A percentile compares a stretch with the other conserved stretches of the same genome.
These are phyloP conservation scores for Coniochaeta sp. DNA, from an alignment of 2,329 filamentous ascomycete genomes.

Conservation along the genomic window DNA sequence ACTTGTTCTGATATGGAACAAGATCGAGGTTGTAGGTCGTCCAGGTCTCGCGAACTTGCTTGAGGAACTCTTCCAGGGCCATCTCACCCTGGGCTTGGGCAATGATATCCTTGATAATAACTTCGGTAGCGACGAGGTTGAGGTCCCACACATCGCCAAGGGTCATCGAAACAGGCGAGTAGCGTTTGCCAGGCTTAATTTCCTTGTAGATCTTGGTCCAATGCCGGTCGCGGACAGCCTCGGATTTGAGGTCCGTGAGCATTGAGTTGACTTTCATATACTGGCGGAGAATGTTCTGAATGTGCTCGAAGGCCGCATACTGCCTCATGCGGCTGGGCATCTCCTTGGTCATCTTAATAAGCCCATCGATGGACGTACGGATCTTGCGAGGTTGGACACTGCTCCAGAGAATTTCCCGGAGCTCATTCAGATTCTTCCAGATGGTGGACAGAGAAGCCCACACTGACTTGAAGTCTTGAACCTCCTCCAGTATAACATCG, in stretches of 20 bases:
- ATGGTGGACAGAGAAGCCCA: slow-evolving; percentile 95
- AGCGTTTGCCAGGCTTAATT: slow-evolving; percentile 84
- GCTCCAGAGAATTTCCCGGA: slow-evolving; percentile 88
- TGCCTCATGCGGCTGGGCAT: slow-evolving; percentile 99
- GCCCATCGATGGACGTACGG: slow-evolving; percentile 76
- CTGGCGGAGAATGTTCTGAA: slow-evolving; percentile 83
- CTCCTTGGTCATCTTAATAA: slow-evolving; percentile 97
- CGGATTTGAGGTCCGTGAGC: slow-evolving; percentile 86
- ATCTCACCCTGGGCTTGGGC: slow-evolving; percentile 95
- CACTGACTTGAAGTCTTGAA: slow-evolving; percentile 97
- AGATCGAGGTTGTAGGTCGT: slow-evolving; percentile 90
- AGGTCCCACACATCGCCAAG: slow-evolving; percentile 99
- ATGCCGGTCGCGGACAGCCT: slow-evolving; percentile 91
- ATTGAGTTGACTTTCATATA: slow-evolving; percentile 87
- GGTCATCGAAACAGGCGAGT: slow-evolving; percentile 89
- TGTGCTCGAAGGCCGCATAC: slow-evolving; percentile 98
- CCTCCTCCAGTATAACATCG: slow-evolving; percentile 82
- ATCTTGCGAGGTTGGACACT: slow-evolving; percentile 94
- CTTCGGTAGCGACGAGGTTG: slow-evolving; percentile 79
- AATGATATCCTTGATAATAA: slow-evolving; percentile 86
- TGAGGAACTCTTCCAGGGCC: slow-evolving; percentile 95
- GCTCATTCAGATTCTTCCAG: slow-evolving; percentile 92
- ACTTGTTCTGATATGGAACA: slow-evolving; percentile 97
- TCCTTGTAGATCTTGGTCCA: slow-evolving; percentile 98
- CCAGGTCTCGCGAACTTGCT: slow-evolving; percentile 95